Evolutionary conservation across 2,329 filamentous ascomycete genomes (phyloP), one percentile per base, ranked within the genome.

Genomic region (Trichoderma sp.): DNA sequence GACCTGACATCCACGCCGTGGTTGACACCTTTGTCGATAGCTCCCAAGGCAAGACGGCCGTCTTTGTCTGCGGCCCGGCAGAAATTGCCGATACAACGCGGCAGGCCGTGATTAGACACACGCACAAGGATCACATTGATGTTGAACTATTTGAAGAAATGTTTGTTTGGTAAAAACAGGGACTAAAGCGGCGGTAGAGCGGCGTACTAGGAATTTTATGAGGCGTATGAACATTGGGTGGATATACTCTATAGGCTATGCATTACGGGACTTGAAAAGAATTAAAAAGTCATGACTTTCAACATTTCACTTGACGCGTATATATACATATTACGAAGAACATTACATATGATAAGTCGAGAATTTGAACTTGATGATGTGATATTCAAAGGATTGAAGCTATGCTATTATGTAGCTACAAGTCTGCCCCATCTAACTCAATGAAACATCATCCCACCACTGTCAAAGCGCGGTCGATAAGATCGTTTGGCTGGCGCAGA

Each of bases 31-130:
- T 78, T 3, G 75, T 75, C 5, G 32, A 30, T 20, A 62, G 70
- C 0, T 73, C 74, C 8, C 74, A 73, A 9, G 72, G 72, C 15
- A 74, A 73, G 8, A 71, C 79, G 3, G 81, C 81, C 1, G 79
- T 83, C 2, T 77, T 82, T 39, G 78, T 79, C 17, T 83, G 81
- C 70, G 81, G 81, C 3, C 81, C 81, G 32, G 77, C 76, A 8
- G 74, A 74, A 23, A 81, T 83, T 80, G 80, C 79, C 0, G 80
- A 82, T 71, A 78, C 82, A 17, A 76, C 79, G 43, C 73, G 81
- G 50, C 72, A 70, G 65, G 77, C 78, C 1, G 79, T 82, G 7
- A 64, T 73, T 26, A 58, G 28, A 9, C 69, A 72, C 12, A 70
- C 65, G 17, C 69, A 61, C 30, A 68, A 65, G 20, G 70, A 43